Evolutionary conservation across 2,329 filamentous ascomycete genomes (phyloP).

Genomic region (Trichophyton simii): DNA sequence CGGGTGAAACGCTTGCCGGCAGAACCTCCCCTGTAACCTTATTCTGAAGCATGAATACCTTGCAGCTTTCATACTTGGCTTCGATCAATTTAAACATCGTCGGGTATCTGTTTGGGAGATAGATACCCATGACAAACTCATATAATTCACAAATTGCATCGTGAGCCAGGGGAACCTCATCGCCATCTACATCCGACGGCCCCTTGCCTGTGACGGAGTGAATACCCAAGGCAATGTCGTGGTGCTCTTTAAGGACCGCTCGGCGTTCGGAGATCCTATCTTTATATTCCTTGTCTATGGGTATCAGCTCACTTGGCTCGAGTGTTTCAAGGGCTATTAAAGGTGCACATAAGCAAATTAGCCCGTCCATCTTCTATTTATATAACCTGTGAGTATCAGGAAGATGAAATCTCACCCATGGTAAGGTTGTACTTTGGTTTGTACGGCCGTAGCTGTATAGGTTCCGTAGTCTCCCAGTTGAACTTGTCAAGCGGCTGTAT

Average conservation of each 20-base stretch:
- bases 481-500: slow-evolving; percentile 36
- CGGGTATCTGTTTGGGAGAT: slow-evolving; percentile 47
- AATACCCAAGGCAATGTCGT: slow-evolving; percentile 29
- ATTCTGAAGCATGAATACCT: slow-evolving; percentile 32
- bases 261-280: slow-evolving; percentile 40
- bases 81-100: slow-evolving; percentile 36
- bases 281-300: slow-evolving; percentile 48
- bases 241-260: slow-evolving; percentile 34
- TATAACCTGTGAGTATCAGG: background rate
- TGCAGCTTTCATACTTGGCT: slow-evolving; percentile 17
- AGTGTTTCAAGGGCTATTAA: slow-evolving; percentile 41
- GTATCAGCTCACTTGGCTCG: slow-evolving; percentile 42
- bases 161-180: slow-evolving; percentile 19
- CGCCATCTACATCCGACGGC: slow-evolving; percentile 19
- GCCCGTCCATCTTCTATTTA: background rate
- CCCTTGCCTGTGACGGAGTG: slow-evolving; percentile 13
- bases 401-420: slow-evolving; percentile 40
- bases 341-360: background rate
- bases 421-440: slow-evolving; percentile 51
- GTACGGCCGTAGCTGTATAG: slow-evolving; percentile 44
- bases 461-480: slow-evolving; percentile 39
- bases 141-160: slow-evolving; percentile 46
- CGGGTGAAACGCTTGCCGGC: slow-evolving; percentile 23
- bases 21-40: slow-evolving; percentile 33
- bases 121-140: slow-evolving; percentile 40